phyloP scores from a whole-genome alignment of 2,329 filamentous ascomycete species.

The Fusarium annulatum region DNA sequence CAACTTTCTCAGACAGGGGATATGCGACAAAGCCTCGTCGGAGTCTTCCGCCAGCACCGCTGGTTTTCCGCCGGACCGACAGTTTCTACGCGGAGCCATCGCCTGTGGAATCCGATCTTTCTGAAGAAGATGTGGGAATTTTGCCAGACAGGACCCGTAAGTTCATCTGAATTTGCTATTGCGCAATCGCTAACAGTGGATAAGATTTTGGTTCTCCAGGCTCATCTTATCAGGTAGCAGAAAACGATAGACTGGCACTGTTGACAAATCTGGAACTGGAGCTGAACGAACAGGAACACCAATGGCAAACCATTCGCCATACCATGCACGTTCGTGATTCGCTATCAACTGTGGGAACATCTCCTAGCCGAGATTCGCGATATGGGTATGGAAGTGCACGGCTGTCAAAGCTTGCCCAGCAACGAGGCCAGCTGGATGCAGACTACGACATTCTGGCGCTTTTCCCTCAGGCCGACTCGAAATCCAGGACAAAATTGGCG shows the following conservation, averaged over 20 bases:
- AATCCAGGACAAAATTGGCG: slow-evolving; percentile 15
- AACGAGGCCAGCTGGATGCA: slow-evolving; percentile 28
- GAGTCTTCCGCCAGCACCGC: slow-evolving; percentile 66
- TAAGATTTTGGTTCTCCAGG: slow-evolving; percentile 12
- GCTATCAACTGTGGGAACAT: slow-evolving; percentile 57
- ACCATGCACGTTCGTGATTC: slow-evolving; percentile 62
- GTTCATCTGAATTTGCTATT: slow-evolving; percentile 1
- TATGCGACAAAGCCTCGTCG: slow-evolving; percentile 59
- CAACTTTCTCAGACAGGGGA: slow-evolving; percentile 66
- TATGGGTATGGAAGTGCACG: slow-evolving; percentile 31
- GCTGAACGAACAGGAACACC: slow-evolving; percentile 68
- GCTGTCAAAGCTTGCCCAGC: slow-evolving; percentile 26
- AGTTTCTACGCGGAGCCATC: slow-evolving; percentile 61
- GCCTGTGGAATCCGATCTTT: slow-evolving; percentile 59
- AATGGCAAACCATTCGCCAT: slow-evolving; percentile 69
- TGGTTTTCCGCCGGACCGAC: slow-evolving; percentile 60
- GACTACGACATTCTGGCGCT: slow-evolving; percentile 30
- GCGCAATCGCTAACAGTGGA: slow-evolving; percentile 18
- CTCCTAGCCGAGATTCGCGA: slow-evolving; percentile 38
- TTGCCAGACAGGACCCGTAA: slow-evolving; percentile 8
- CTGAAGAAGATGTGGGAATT: slow-evolving; percentile 56
- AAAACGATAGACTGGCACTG: slow-evolving; percentile 58
- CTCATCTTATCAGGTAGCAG: slow-evolving; percentile 41
- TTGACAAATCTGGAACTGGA: slow-evolving; percentile 71
- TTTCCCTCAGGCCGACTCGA: slow-evolving; percentile 28